Percentiles rank a stretch among this genome's conserved stretches.
Evolutionary conservation across 495 filamentous ascomycete species (phyloP).

Genomic region (Talaromyces borbonicus): DNA sequence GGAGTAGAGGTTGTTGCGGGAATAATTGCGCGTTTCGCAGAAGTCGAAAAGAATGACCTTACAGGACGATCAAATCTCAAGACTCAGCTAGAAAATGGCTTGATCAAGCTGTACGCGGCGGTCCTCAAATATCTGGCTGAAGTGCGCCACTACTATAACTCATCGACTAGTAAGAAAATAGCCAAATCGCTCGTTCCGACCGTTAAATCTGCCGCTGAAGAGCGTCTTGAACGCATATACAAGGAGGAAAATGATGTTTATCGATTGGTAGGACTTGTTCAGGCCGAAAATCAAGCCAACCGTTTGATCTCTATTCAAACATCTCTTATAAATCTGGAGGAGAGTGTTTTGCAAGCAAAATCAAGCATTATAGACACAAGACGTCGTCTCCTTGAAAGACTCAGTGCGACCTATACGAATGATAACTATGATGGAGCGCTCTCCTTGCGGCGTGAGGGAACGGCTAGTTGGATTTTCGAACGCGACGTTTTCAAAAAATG

Average conservation of each 20-base stretch:
- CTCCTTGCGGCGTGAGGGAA: slow-evolving; percentile 7
- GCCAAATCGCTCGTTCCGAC: neutral
- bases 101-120: slow-evolving; percentile 13
- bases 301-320: neutral
- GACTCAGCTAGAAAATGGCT: slow-evolving; percentile 12
- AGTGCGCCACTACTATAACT: slow-evolving; percentile 10
- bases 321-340: neutral
- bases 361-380: slow-evolving; percentile 2
- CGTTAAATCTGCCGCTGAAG: slow-evolving; percentile 18
- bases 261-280: slow-evolving; percentile 8
- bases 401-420: slow-evolving; percentile 10
- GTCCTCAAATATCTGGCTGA: slow-evolving; percentile 11
- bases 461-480: slow-evolving; percentile 12
- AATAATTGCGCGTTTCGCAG: slow-evolving; percentile 10
- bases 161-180: neutral
- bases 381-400: slow-evolving; percentile 1
- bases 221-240: slow-evolving; percentile 64
- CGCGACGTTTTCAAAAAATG: slow-evolving; percentile 9
- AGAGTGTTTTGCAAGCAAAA: slow-evolving; percentile 1
- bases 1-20: slow-evolving; percentile 10
- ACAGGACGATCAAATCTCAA: slow-evolving; percentile 6
- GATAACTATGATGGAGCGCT: slow-evolving; percentile 8
- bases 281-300: slow-evolving; percentile 7
- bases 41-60: slow-evolving; percentile 11
- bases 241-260: slow-evolving; percentile 51